phyloP scores from a whole-genome alignment of 2,329 filamentous ascomycete genomes.

The Cylindrodendrum hubeiense region DNA sequence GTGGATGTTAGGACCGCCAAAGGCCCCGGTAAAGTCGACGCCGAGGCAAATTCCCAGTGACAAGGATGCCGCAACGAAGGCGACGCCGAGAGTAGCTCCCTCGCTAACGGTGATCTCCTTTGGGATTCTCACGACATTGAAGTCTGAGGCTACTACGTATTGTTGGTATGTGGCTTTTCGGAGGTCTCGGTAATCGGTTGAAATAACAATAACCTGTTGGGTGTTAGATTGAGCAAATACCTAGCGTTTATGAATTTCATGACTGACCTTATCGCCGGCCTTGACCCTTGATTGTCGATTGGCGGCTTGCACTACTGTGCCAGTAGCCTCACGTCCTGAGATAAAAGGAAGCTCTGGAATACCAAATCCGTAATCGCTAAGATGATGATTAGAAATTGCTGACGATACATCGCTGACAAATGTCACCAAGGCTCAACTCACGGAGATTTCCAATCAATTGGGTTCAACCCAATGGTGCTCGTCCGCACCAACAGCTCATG shows the following conservation, averaged over 20 bases:
- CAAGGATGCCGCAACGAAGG: constrained; percentile 77
- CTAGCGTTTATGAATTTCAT: not conserved
- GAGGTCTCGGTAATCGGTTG: constrained; percentile 79
- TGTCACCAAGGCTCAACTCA: constrained; percentile 53
- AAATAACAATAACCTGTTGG: constrained; percentile 71
- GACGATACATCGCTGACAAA: not conserved
- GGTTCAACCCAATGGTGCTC: constrained; percentile 77
- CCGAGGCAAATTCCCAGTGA: constrained; percentile 78
- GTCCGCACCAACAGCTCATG: constrained; percentile 73
- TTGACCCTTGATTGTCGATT: constrained; percentile 60
- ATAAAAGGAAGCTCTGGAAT: constrained; percentile 77
- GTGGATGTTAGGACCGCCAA: constrained; percentile 70
- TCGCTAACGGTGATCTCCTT: constrained; percentile 62
- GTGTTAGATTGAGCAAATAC: constrained; percentile 1
- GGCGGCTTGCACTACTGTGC: constrained; percentile 66
- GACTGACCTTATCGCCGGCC: constrained; percentile 64
- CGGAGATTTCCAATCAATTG: constrained; percentile 83
- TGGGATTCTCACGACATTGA: constrained; percentile 74
- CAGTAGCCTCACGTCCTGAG: constrained; percentile 77
- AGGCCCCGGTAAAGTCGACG: constrained; percentile 68
- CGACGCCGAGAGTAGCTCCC: constrained; percentile 75
- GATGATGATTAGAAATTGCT: not conserved
- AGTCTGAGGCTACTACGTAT: constrained; percentile 74
- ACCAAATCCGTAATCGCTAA: constrained; percentile 77
- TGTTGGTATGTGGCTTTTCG: constrained; percentile 80